These are phyloP conservation scores for Ogataea polymorpha DNA, from an alignment of 805 yeast genomes.

Conservation along the genomic window DNA sequence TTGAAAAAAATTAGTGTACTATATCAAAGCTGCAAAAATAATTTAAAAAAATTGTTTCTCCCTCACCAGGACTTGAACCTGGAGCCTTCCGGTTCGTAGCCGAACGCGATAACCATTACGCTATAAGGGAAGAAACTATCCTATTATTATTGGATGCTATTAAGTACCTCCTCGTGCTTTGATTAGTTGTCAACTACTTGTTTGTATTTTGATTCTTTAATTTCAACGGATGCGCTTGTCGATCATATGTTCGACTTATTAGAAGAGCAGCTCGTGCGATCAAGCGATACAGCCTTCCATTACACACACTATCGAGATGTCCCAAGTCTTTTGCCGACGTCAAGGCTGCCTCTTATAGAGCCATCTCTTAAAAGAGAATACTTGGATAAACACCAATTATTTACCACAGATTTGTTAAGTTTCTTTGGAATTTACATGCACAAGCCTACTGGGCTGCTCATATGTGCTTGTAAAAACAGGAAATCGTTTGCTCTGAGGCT, in stretches of 20 bases:
- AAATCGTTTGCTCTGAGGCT: conserved; percentile 26
- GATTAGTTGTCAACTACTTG: neutral
- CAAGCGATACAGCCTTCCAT: conserved; percentile 20
- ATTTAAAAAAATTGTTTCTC: conserved; percentile 16
- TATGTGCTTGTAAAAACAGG: conserved; percentile 22
- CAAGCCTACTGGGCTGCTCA: conserved; percentile 16
- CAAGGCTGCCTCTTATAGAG: conserved; percentile 13
- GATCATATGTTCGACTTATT: conserved; percentile 14
- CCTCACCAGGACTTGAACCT: conserved; percentile 57
- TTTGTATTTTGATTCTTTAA: neutral
- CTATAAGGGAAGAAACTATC: conserved; percentile 28
- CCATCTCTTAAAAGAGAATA: conserved; percentile 11
- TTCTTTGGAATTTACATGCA: conserved; percentile 30
- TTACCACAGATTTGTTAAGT: conserved; percentile 23
- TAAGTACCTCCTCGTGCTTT: neutral
- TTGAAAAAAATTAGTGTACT: conserved; percentile 9
- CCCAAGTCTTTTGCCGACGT: conserved; percentile 13
- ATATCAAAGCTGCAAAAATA: too few species aligned
- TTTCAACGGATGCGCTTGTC: conserved; percentile 1
- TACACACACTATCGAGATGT: conserved; percentile 21
- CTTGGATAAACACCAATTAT: conserved; percentile 5
- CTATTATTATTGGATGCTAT: neutral
- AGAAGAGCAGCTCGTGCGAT: conserved; percentile 25
- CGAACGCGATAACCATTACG: conserved; percentile 34
- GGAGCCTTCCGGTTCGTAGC: conserved; percentile 40